A percentile compares a stretch with the other conserved stretches of the same genome.
Conservation (phyloP, 352 stramenopile species). For the Globisporangium cystogenes region DNA sequence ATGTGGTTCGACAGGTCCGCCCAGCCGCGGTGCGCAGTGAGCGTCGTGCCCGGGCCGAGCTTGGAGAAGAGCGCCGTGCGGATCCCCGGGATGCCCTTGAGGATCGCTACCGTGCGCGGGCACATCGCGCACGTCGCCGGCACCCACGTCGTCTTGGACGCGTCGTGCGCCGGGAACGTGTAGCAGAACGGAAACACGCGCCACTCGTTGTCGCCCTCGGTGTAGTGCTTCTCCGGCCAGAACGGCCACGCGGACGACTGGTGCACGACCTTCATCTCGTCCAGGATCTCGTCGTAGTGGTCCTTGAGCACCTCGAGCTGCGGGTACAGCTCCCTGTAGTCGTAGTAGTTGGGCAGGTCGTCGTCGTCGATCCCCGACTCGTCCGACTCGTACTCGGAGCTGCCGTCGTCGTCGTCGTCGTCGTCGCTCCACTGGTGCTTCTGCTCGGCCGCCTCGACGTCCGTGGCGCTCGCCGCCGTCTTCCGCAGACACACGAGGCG, state of each 20-base stretch:
- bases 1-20: conserved; percentile 89
- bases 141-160: conserved; percentile 81
- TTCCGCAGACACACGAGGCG: conserved; percentile 44
- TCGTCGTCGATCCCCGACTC: conserved; percentile 65
- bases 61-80: conserved; percentile 89
- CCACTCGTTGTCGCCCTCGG: conserved; percentile 63
- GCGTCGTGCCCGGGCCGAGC: conserved; percentile 71
- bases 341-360: conserved; percentile 70
- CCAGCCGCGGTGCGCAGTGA: conserved; percentile 77
- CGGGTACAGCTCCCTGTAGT: conserved; percentile 68
- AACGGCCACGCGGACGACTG: conserved; percentile 63
- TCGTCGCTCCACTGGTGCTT: conserved; percentile 20
- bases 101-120: conserved; percentile 67
- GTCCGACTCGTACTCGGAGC: conserved; percentile 28
- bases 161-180: conserved; percentile 86
- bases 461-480: conserved; percentile 12
- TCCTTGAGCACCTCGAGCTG: conserved; percentile 68
- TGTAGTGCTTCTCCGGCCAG: conserved; percentile 86
- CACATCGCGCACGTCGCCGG: conserved; percentile 66
- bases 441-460: conserved; percentile 7
- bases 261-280: conserved; percentile 67
- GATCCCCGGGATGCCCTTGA: conserved; percentile 58
- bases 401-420: conserved; percentile 20
- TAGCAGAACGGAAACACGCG: conserved; percentile 89
- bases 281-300: conserved; percentile 67